Conservation (phyloP, 2,329 filamentous ascomycete species). For the Cytospora paraplurivora region DNA sequence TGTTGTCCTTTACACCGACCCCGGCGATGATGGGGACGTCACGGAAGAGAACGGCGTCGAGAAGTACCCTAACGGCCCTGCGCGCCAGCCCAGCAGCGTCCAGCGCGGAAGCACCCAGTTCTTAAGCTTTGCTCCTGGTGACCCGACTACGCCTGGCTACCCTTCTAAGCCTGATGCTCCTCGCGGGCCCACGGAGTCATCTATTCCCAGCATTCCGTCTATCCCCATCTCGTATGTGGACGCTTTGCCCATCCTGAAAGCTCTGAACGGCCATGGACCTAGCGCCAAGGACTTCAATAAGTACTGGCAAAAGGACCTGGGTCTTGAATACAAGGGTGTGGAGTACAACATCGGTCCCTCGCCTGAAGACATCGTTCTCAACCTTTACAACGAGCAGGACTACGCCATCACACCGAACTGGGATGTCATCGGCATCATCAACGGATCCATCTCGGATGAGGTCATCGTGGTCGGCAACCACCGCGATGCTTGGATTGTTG, state of each 20-base stretch:
- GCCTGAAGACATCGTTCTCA: conserved; percentile 61
- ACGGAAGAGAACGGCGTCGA: conserved; percentile 74
- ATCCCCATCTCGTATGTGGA: conserved; percentile 79
- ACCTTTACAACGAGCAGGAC: conserved; percentile 68
- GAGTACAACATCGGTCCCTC: conserved; percentile 48
- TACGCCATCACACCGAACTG: conserved; percentile 71
- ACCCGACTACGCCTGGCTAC: conserved; percentile 83
- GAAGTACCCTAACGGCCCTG: conserved; percentile 73
- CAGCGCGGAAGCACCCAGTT: conserved; percentile 79
- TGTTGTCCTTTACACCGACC: conserved; percentile 71
- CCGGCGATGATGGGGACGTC: conserved; percentile 72
- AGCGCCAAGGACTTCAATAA: conserved; percentile 67
- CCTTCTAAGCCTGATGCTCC: conserved; percentile 73
- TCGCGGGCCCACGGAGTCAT: conserved; percentile 61
- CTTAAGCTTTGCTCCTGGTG: conserved; percentile 59
- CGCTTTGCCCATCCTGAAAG: conserved; percentile 73
- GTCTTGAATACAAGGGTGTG: conserved; percentile 47
- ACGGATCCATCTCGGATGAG: conserved; percentile 62
- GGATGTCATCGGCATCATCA: conserved; percentile 80
- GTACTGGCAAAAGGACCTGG: conserved; percentile 58
- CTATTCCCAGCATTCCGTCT: conserved; percentile 76
- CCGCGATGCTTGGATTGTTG: conserved; percentile 85
- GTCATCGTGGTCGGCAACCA: conserved; percentile 67
- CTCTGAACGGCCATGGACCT: conserved; percentile 74
- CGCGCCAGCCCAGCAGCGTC: conserved; percentile 74